These are phyloP conservation scores for Fonsecaea pugnacius DNA, from an alignment of 2,329 filamentous ascomycete species.

Conservation along the genomic window DNA sequence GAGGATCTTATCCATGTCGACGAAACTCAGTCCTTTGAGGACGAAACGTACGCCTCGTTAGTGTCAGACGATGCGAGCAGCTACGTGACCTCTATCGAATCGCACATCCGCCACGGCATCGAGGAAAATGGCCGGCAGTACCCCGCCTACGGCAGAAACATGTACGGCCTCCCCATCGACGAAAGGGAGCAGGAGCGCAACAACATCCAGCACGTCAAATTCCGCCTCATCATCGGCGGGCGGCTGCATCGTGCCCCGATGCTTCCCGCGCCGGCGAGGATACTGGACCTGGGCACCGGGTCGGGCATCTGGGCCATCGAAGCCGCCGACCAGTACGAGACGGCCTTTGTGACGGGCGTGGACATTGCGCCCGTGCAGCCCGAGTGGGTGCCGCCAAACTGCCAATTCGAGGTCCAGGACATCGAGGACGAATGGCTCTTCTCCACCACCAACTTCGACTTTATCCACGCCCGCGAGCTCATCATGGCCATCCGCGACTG, in stretches of 20 bases:
- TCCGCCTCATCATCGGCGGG: constrained; percentile 20
- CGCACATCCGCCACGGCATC: constrained; percentile 19
- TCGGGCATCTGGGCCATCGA: constrained; percentile 40
- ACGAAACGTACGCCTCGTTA: background rate
- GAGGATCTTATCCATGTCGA: background rate
- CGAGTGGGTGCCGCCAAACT: constrained; percentile 39
- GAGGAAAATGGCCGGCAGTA: constrained; percentile 21
- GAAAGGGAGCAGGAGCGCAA: constrained; percentile 28
- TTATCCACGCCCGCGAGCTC: constrained; percentile 39
- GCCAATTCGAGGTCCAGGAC: constrained; percentile 42
- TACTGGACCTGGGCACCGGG: constrained; percentile 30
- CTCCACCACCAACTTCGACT: constrained; percentile 35
- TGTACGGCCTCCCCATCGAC: constrained; percentile 28
- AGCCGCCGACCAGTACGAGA: constrained; percentile 44
- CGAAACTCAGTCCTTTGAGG: background rate
- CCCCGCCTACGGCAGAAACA: constrained; percentile 19
- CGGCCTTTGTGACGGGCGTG: constrained; percentile 39
- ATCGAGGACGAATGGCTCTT: constrained; percentile 36
- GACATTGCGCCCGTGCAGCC: constrained; percentile 27
- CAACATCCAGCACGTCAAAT: constrained; percentile 24
- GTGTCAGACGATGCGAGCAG: background rate
- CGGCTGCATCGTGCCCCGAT: constrained; percentile 23
- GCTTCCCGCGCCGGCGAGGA: constrained; percentile 14
- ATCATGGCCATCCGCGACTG: constrained; percentile 40
- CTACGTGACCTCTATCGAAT: constrained; percentile 20